Conservation (phyloP, 306 rosid genomes). For the Rosa multiflora region DNA sequence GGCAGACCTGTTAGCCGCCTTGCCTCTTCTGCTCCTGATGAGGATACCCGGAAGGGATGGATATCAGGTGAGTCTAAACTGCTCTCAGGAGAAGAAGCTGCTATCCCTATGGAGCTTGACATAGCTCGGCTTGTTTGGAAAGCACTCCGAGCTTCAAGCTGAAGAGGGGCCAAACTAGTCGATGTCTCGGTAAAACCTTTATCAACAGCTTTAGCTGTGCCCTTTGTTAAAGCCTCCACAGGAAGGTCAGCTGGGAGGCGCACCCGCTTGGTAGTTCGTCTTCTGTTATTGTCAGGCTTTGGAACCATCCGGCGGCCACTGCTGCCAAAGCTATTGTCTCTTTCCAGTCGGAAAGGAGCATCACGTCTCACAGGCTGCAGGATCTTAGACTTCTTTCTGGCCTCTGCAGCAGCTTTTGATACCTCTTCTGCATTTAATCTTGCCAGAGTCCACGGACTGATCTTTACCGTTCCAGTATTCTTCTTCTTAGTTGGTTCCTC, state of each 20-base stretch:
- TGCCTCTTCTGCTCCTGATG: slow-evolving; percentile 69
- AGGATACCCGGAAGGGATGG: slow-evolving; percentile 73
- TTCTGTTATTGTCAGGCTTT: slow-evolving; percentile 63
- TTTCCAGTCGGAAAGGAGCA: slow-evolving; percentile 48
- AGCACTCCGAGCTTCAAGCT: slow-evolving; percentile 75
- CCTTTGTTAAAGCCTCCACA: slow-evolving; percentile 47
- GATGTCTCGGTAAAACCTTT: slow-evolving; percentile 58
- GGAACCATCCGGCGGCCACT: slow-evolving; percentile 66
- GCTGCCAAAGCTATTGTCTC: slow-evolving; percentile 64
- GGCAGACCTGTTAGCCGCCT: slow-evolving; percentile 60
- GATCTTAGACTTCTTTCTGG: slow-evolving; percentile 89
- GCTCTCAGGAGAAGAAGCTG: slow-evolving; percentile 92
- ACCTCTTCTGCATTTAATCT: slow-evolving; percentile 87
- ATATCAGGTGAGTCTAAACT: slow-evolving; percentile 91
- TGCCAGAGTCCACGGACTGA: slow-evolving; percentile 97
- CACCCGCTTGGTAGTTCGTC: slow-evolving; percentile 68
- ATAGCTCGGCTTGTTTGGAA: slow-evolving; percentile 71
- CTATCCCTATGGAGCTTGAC: slow-evolving; percentile 66
- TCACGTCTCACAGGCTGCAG: slow-evolving; percentile 82
- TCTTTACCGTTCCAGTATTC: slow-evolving; percentile 75
- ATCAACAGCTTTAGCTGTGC: slow-evolving; percentile 46
- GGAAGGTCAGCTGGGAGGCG: slow-evolving; percentile 86
- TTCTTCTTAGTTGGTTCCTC: slow-evolving; percentile 71
- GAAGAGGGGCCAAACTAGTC: slow-evolving; percentile 70
- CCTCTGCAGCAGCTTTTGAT: slow-evolving; percentile 96